phyloP scores from a whole-genome alignment of 768 basidiomycete species.

The Agrocybe pediades region DNA sequence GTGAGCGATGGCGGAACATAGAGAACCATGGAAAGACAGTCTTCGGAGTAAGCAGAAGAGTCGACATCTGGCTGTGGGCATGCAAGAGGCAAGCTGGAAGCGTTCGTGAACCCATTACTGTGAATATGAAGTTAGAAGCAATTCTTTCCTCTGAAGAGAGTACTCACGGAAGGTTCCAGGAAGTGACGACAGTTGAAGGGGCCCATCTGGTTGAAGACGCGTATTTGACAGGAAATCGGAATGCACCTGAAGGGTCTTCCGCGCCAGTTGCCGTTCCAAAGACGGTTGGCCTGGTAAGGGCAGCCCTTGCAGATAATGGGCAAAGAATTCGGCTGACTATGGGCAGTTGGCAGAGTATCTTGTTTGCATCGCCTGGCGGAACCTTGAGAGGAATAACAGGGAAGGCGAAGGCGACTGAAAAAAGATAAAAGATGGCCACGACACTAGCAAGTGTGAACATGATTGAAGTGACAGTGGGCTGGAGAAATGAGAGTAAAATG shows the following conservation, averaged over 20 bases:
- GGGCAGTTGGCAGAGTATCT: slow-evolving; percentile 49
- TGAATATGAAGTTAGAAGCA: neutral
- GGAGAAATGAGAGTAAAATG: slow-evolving; percentile 7
- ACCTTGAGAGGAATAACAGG: slow-evolving; percentile 31
- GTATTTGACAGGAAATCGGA: slow-evolving; percentile 68
- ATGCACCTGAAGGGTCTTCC: slow-evolving; percentile 46
- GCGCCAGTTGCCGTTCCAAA: slow-evolving; percentile 61
- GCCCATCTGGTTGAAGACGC: slow-evolving; percentile 64
- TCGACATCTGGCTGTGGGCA: slow-evolving; percentile 68
- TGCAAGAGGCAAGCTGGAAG: slow-evolving; percentile 59
- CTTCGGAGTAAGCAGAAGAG: slow-evolving; percentile 60
- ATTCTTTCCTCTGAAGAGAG: neutral
- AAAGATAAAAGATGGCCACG: slow-evolving; percentile 28
- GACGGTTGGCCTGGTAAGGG: slow-evolving; percentile 40
- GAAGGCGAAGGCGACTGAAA: slow-evolving; percentile 30
- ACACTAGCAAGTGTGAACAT: slow-evolving; percentile 23
- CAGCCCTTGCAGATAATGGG: slow-evolving; percentile 32
- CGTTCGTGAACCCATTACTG: slow-evolving; percentile 54
- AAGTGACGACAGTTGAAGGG: slow-evolving; percentile 50
- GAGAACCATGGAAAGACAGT: slow-evolving; percentile 80
- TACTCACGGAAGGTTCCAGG: slow-evolving; percentile 67
- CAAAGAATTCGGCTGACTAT: slow-evolving; percentile 44
- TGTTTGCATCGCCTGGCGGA: slow-evolving; percentile 36
- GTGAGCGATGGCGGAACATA: slow-evolving; percentile 58
- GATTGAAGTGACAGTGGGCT: slow-evolving; percentile 4